phyloP scores from a whole-genome alignment of 345 rosid genomes.

The Heritiera littoralis region DNA sequence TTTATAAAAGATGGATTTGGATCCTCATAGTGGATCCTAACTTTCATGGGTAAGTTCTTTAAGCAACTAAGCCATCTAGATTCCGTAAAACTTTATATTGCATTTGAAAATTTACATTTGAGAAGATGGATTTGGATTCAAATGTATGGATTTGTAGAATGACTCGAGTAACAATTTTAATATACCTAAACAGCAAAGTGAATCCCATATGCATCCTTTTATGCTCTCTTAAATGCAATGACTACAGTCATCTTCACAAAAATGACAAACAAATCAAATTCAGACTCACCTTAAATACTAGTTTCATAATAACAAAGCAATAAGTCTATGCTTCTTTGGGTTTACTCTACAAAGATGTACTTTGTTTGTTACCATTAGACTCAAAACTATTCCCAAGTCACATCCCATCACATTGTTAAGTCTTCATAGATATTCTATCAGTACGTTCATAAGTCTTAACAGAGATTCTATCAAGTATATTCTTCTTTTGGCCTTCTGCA shows the following conservation, averaged over 20 bases:
- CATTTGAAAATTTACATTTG: background rate
- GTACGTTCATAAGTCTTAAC: background rate
- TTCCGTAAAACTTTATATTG: background rate
- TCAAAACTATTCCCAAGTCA: background rate
- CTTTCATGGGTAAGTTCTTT: background rate
- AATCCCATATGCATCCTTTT: background rate
- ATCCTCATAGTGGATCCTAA: too few relatives aligned
- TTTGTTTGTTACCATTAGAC: background rate
- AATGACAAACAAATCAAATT: background rate
- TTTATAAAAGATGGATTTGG: too few relatives aligned
- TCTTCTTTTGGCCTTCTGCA: background rate
- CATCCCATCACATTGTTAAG: background rate
- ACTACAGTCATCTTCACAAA: background rate
- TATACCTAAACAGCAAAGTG: background rate
- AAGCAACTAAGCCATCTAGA: background rate
- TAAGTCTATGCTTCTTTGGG: background rate
- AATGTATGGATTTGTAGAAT: background rate
- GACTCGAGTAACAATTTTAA: background rate
- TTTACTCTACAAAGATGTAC: background rate
- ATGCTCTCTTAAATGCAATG: background rate
- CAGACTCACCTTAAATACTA: background rate
- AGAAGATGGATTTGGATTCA: background rate
- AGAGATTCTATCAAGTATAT: background rate
- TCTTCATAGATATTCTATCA: background rate
- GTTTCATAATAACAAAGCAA: background rate